Percentiles rank a stretch among this genome's conserved stretches.
Evolutionary conservation across 352 stramenopile genomes (phyloP).

Genomic region (Phytophthora chlamydospora): DNA sequence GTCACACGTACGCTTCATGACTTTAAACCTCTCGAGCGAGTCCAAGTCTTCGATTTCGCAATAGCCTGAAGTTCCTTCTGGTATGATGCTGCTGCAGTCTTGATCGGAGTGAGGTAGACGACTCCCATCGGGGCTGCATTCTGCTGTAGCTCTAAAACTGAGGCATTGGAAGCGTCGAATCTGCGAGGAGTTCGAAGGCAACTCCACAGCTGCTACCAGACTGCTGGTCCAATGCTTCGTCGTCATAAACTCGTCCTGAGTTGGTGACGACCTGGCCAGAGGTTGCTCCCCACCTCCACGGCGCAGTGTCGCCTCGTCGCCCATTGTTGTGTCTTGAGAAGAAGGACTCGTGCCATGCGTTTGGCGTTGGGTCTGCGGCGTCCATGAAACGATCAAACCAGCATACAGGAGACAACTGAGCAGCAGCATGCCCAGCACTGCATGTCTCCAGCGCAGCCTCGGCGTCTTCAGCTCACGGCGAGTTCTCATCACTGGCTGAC

Average conservation of each 20-base stretch:
- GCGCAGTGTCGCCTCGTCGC: not conserved
- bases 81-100: slow-evolving; percentile 22
- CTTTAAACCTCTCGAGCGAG: slow-evolving; percentile 33
- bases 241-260: not conserved
- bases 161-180: slow-evolving; percentile 19
- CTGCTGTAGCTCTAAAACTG: slow-evolving; percentile 20
- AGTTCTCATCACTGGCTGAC: slow-evolving; percentile 1
- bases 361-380: not conserved
- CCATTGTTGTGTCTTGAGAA: not conserved
- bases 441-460: slow-evolving; percentile 7
- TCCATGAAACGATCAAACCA: slow-evolving; percentile 10
- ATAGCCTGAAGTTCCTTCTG: slow-evolving; percentile 19
- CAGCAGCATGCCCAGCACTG: slow-evolving; percentile 8
- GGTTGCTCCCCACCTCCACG: not conserved
- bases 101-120: slow-evolving; percentile 19
- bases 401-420: slow-evolving; percentile 19
- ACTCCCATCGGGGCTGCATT: slow-evolving; percentile 18
- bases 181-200: slow-evolving; percentile 22
- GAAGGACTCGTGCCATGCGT: not conserved
- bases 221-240: not conserved
- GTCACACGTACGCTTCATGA: slow-evolving; percentile 41
- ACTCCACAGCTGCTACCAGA: not conserved
- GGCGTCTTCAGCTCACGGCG: slow-evolving; percentile 5
- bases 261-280: not conserved
- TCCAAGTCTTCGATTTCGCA: slow-evolving; percentile 27